Base-by-base conservation (phyloP, 1,284 basidiomycete species). In the Pseudozyma sp. region DNA sequence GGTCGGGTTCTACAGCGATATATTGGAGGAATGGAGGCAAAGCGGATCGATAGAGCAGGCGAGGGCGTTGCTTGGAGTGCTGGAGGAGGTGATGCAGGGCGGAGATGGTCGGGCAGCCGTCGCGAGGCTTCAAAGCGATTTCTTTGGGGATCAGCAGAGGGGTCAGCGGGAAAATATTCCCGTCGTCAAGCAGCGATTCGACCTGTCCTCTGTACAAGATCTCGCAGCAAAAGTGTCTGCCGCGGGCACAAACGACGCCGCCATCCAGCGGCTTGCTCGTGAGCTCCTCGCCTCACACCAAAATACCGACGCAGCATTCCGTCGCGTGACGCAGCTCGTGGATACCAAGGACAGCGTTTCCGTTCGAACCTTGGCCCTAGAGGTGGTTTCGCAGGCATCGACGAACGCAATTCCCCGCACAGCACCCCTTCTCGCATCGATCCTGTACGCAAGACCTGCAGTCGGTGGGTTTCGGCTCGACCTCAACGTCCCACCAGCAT, bases 371-470 rank as follows among this genome's bases (percentile, higher is more conserved):
- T 55, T 63, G 11, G 54, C 30, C 5, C 45, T 64, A n/a, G 29
- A 35, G 4, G 29, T 54, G 13, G 48, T 60, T 2, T 34, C 45
- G 3, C 34, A 56, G 13, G 13, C 44, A 9, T 17, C 51, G 10
- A 31, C 50, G 14, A 40, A 8, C 14, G 13, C 30, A 2, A 1
- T 30, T n/a, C 5, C 47, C 14, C 14, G 35, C 9, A 5, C 49
- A 3, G 52, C 44, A 4, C 31, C 31, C 3, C 34, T 64, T 0
- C 9, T 30, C 2, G 65, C 50, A 4, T 40, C 65, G 14, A 44
- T 54, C 4, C 17, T 73, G n/a, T 73, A 68, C 34, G 70, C 70
- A 3, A 55, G 65, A 39, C 70, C 70, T 4, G 57, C 70, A 0
- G 70, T 68, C 8, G 65, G 61, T 4, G 44, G 19, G 0, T 64